Evolutionary conservation across 768 basidiomycete genomes (phyloP), one percentile per base, ranked within the genome.

Genomic region (Leccinum incarnatum): DNA sequence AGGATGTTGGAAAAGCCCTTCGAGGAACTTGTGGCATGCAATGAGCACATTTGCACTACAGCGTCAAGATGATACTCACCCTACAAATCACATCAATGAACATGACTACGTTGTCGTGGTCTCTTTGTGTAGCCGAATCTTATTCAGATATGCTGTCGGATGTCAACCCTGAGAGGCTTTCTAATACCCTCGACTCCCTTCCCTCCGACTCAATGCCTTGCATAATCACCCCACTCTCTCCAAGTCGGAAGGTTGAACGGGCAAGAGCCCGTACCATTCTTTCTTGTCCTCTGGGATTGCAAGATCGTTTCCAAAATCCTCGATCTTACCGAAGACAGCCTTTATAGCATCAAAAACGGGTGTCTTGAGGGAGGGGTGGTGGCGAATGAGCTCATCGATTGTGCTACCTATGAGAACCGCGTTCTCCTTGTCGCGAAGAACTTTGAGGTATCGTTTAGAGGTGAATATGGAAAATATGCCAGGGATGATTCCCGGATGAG

Each of bases 321-420:
- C 88, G 34, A 97, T 86, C 71, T 81, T 84, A 59, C 79, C 75
- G 62, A 98, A 75, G 7, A 89, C 85, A 1, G 81, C 76, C 58
- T 86, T 87, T 60, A 95, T 74, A 1, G 91, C 83, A 14, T 89
- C 85, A 62, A 96, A 91, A 15, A 98, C 87, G 21, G 87, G 74
- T 2, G 81, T 72, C 71, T 93, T 96, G 51, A 99, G 78, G 1
- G 83, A 79, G 3, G 97, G 97, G 72, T 99, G 97, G 68, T 99
- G 97, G 5, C 97, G 86, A 59, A 96, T 88, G 57, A 99, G 87
- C 69, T 99, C 97, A 66, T 99, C 97, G 23, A 98, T 83, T 23
- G 91, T 85, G 4, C 88, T 88, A 4, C 97, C 97, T 56, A 98
- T 85, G 54, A 93, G 76, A 21, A 90, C 87, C 4, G 93, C 89